These are phyloP conservation scores for Kwoniella botswanensis DNA, from an alignment of 768 basidiomycete species.

Conservation along the genomic window DNA sequence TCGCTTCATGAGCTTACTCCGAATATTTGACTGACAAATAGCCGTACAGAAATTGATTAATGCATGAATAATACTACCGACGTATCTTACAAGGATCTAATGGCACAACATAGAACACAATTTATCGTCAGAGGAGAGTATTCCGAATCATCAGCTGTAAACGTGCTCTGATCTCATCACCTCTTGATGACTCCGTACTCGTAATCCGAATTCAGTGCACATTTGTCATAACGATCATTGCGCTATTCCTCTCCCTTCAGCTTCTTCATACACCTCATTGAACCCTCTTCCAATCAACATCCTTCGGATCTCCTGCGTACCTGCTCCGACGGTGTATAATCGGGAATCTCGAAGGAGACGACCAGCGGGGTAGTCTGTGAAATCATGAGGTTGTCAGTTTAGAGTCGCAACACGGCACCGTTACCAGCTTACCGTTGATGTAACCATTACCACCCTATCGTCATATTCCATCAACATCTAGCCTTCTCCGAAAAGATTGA, in stretches of 20 bases:
- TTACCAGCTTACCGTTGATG: conserved; percentile 72
- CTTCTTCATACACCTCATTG: conserved; percentile 63
- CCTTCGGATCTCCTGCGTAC: conserved; percentile 90
- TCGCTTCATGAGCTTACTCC: background rate
- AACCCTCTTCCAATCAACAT: conserved; percentile 95
- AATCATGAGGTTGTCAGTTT: background rate
- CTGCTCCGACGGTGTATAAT: conserved; percentile 93
- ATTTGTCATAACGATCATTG: conserved; percentile 21
- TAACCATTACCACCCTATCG: conserved; percentile 81
- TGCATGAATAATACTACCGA: background rate
- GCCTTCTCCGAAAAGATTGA: background rate
- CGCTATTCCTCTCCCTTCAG: conserved; percentile 39
- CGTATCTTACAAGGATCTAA: background rate
- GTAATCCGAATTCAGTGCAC: background rate
- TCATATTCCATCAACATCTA: background rate
- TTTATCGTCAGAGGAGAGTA: background rate
- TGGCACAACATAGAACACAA: background rate
- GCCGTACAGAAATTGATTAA: background rate
- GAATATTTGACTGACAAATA: background rate
- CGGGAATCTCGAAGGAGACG: conserved; percentile 84
- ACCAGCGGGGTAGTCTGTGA: conserved; percentile 84
- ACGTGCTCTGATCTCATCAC: conserved; percentile 4
- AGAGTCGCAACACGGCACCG: background rate
- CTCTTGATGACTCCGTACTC: background rate
- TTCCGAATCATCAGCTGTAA: background rate